Evolutionary conservation across 441 rosid species (phyloP).

Genomic region (Jatropha podagrica): DNA sequence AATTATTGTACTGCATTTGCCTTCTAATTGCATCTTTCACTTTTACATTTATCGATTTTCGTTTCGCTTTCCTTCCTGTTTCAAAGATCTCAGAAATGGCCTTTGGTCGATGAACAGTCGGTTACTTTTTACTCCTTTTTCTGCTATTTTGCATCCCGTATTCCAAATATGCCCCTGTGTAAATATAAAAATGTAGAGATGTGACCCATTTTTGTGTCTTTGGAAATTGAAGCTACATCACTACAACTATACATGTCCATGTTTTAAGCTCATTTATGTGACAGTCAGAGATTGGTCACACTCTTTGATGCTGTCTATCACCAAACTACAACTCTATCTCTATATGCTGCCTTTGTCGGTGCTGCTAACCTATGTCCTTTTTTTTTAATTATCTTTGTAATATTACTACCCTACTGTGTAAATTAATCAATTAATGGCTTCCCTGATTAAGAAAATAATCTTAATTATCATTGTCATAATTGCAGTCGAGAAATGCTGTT

Average conservation of each 20-base stretch:
- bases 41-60: constrained; percentile 21
- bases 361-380: neutral
- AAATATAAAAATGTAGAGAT: too few species aligned
- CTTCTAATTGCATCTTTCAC: neutral
- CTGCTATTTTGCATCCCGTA: neutral
- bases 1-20: constrained; percentile 19
- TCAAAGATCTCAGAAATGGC: constrained; percentile 10
- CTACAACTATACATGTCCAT: neutral
- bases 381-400: too few species aligned
- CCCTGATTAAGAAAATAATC: too few species aligned
- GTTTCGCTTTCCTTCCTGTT: constrained; percentile 21
- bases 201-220: constrained; percentile 6
- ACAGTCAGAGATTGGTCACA: constrained; percentile 13
- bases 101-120: neutral
- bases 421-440: too few species aligned
- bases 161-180: neutral
- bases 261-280: constrained; percentile 14
- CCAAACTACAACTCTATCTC: neutral
- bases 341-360: constrained; percentile 5
- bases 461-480: neutral
- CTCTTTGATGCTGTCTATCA: neutral
- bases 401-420: too few species aligned
- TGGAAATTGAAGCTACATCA: constrained; percentile 33
- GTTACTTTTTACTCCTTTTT: too few species aligned
- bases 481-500: neutral